A percentile compares a stretch with the other conserved stretches of the same genome.
Conservation (phyloP, 371 early-diverging fungal species). For the Syncephalastrum contaminatum region DNA sequence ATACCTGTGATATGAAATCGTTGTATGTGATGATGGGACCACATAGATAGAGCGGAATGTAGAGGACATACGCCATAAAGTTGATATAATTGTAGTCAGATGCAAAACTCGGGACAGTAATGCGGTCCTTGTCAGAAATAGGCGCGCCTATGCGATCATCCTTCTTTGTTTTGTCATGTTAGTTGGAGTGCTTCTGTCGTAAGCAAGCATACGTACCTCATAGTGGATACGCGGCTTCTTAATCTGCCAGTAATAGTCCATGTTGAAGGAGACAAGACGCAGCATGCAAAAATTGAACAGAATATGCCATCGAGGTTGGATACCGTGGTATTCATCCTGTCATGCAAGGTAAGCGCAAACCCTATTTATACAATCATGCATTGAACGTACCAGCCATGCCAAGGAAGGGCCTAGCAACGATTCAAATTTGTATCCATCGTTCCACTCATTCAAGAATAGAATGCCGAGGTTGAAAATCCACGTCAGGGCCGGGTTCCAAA, state of each 20-base stretch:
- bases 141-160: slow-evolving; percentile 39
- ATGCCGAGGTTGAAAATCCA: slow-evolving; percentile 81
- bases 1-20: slow-evolving; percentile 83
- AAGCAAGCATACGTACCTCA: slow-evolving; percentile 5
- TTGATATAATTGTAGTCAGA: slow-evolving; percentile 74
- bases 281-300: slow-evolving; percentile 90
- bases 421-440: slow-evolving; percentile 70
- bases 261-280: slow-evolving; percentile 84
- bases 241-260: slow-evolving; percentile 89
- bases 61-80: slow-evolving; percentile 81
- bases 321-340: slow-evolving; percentile 62
- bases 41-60: slow-evolving; percentile 89
- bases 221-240: slow-evolving; percentile 18
- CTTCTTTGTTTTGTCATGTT: slow-evolving; percentile 24
- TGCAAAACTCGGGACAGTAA: slow-evolving; percentile 45
- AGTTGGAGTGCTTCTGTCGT: not conserved
- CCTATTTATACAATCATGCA: not conserved
- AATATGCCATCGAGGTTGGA: slow-evolving; percentile 82
- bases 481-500: slow-evolving; percentile 60
- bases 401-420: slow-evolving; percentile 46
- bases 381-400: slow-evolving; percentile 66
- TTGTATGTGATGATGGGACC: slow-evolving; percentile 96
- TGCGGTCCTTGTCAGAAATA: slow-evolving; percentile 62
- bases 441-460: slow-evolving; percentile 75
- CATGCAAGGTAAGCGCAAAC: not conserved